Conservation (phyloP, 257 asterid genomes). For the Nicotiana otophora region DNA sequence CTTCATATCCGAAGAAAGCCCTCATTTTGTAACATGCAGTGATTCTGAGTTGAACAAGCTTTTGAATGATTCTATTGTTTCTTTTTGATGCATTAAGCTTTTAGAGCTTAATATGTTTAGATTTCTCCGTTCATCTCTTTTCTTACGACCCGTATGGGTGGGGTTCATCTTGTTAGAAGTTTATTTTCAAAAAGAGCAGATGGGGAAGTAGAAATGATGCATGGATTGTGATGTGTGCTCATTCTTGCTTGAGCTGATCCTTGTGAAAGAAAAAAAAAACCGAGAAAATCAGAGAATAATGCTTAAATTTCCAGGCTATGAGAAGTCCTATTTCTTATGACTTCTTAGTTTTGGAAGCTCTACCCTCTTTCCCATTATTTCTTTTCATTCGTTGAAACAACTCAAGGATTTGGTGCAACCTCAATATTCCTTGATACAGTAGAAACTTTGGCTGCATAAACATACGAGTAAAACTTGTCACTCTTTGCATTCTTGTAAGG, state of each 20-base stretch:
- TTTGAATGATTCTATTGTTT: not conserved
- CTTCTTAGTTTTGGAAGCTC: not conserved
- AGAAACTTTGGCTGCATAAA: not conserved
- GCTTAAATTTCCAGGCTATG: not conserved
- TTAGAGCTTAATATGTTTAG: not conserved
- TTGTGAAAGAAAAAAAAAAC: not conserved
- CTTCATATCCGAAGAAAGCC: not conserved
- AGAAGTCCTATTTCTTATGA: not conserved
- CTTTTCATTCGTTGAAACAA: not conserved
- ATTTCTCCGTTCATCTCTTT: not conserved
- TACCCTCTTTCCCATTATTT: not conserved
- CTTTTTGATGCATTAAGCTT: not conserved
- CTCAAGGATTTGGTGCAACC: not conserved
- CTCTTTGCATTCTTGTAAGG: not conserved
- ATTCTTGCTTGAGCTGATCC: not conserved
- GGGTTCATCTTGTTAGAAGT: not conserved
- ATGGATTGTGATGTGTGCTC: not conserved
- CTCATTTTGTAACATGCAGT: not conserved
- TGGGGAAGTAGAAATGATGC: not conserved
- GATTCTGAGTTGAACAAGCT: not conserved
- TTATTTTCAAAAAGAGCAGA: not conserved
- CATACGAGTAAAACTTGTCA: not conserved
- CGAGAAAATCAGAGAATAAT: not conserved
- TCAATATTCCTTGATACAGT: not conserved
- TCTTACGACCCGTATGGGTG: not conserved